These are phyloP conservation scores for Trifolium pratense DNA, from an alignment of 306 rosid species.

Conservation along the genomic window DNA sequence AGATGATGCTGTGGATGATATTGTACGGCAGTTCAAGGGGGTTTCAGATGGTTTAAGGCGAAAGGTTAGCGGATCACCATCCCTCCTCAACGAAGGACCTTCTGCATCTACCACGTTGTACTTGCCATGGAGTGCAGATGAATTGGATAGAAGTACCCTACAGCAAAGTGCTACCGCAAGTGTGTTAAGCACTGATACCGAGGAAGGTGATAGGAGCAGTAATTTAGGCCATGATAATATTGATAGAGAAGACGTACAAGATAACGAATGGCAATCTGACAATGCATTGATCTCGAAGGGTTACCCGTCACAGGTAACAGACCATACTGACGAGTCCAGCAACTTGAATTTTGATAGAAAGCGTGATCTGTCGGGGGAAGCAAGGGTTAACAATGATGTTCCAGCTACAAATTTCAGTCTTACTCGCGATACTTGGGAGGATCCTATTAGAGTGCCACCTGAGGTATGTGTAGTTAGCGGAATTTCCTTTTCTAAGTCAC, in stretches of 20 bases:
- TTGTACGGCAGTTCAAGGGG: slow-evolving; percentile 91
- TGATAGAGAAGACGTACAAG: slow-evolving; percentile 45
- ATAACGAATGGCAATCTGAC: slow-evolving; percentile 71
- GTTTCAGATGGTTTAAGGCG: slow-evolving; percentile 89
- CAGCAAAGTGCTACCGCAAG: slow-evolving; percentile 58
- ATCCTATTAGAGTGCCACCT: slow-evolving; percentile 86
- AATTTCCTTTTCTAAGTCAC: slow-evolving; percentile 41
- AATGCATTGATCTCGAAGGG: slow-evolving; percentile 70
- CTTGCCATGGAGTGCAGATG: slow-evolving; percentile 64
- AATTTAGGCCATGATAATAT: slow-evolving; percentile 47
- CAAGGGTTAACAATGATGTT: slow-evolving; percentile 54
- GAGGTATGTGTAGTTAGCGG: slow-evolving; percentile 67
- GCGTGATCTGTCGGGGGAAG: slow-evolving; percentile 49
- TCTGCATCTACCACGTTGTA: slow-evolving; percentile 49
- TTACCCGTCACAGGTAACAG: slow-evolving; percentile 50
- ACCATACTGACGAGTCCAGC: slow-evolving; percentile 48
- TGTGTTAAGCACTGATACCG: slow-evolving; percentile 68
- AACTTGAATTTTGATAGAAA: slow-evolving; percentile 55
- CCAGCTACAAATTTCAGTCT: slow-evolving; percentile 48
- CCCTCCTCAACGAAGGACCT: slow-evolving; percentile 51
- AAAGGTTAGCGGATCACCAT: slow-evolving; percentile 67
- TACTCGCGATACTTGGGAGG: slow-evolving; percentile 57
- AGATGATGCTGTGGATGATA: slow-evolving; percentile 96
- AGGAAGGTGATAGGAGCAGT: slow-evolving; percentile 57
- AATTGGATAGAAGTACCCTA: slow-evolving; percentile 49